Base-by-base conservation (phyloP, 2,329 filamentous ascomycete genomes). In the Diaporthe sp. region DNA sequence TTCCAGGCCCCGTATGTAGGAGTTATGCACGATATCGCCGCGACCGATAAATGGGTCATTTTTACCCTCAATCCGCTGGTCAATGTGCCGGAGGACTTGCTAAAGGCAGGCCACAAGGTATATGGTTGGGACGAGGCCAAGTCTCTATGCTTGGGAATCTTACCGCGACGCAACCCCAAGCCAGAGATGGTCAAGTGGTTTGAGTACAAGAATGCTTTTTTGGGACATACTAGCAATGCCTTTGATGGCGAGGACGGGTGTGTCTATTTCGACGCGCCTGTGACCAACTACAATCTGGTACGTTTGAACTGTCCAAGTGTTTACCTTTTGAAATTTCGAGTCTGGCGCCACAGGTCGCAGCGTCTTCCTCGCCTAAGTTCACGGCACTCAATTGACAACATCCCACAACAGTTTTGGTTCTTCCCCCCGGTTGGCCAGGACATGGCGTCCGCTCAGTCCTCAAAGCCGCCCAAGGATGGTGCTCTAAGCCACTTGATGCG, bases 1-100 rank as follows among this genome's bases (percentile, higher is more conserved):
- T 58, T 70, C 51, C 8, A 70, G n/a, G 35, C 51, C 30, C 66
- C 66, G 12, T 70, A 32, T 51, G 66, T 42, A 15, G 66, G 66
- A n/a, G 44, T 70, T 25, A 70, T 70, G 66, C 66, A 70, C 27
- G 66, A 70, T 22, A 70, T 70, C 37, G 66, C 66, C 9, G 66
- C 66, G 19, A 58, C 66, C 13, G 51, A 70, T 4, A 70, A 70
- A 8, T 70, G 51, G 51, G n/a, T 70, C 15, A 47, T 70, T 15
- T 70, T n/a, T n/a, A 47, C 56, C 5, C 27, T 70, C 15, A 70
- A 35, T 17, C 51, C 66, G 22, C 37, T 70, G 10, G 66, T 32
- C 8, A 44, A 35, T 27, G 51, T 58, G 19, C 51, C 66, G n/a
- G 15, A 58, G 7, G 66, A 70, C 39, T 37, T 70, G 15, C 15